phyloP scores from a whole-genome alignment of 2,329 filamentous ascomycete genomes.

The Dactylella cylindrospora region DNA sequence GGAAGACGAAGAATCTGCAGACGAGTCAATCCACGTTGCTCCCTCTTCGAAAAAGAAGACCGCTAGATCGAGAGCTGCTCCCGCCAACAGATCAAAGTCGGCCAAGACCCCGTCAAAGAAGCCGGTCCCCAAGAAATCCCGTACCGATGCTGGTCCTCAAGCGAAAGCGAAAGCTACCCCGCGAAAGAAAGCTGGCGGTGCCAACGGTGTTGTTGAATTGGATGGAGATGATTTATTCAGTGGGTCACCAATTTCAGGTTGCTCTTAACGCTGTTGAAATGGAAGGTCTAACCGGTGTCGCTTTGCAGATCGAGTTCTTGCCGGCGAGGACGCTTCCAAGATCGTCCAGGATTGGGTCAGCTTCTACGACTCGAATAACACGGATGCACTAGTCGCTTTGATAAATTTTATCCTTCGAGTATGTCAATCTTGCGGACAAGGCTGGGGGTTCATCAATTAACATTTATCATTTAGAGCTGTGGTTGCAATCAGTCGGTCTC shows the following conservation, averaged over 20 bases:
- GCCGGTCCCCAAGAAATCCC: slow-evolving; percentile 38
- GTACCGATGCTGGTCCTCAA: slow-evolving; percentile 37
- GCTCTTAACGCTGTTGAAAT: no score
- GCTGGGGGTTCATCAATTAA: neutral
- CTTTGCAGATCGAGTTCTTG: slow-evolving; percentile 33
- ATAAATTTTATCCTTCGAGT: slow-evolving; percentile 66
- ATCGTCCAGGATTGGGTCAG: slow-evolving; percentile 36
- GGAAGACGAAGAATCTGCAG: slow-evolving; percentile 30
- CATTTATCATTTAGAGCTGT: slow-evolving; percentile 57
- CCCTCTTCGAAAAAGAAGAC: slow-evolving; percentile 30
- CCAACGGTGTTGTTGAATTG: slow-evolving; percentile 30
- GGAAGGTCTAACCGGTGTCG: slow-evolving; percentile 7
- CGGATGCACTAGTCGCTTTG: slow-evolving; percentile 62
- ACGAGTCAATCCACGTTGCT: slow-evolving; percentile 36
- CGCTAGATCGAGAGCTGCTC: slow-evolving; percentile 12
- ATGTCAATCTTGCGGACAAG: neutral
- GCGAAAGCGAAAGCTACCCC: slow-evolving; percentile 41
- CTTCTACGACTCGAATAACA: slow-evolving; percentile 59
- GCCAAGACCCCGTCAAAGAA: slow-evolving; percentile 30
- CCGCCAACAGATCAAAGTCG: slow-evolving; percentile 15
- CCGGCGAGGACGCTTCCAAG: slow-evolving; percentile 42
- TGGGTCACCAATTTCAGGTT: slow-evolving; percentile 9
- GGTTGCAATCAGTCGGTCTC: slow-evolving; percentile 80
- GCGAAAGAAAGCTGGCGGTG: slow-evolving; percentile 28
- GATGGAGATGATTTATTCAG: slow-evolving; percentile 40